Percentiles rank a stretch among this genome's conserved stretches.
phyloP scores from a whole-genome alignment of 257 asterid genomes.

The Solanum chiquidenum region DNA sequence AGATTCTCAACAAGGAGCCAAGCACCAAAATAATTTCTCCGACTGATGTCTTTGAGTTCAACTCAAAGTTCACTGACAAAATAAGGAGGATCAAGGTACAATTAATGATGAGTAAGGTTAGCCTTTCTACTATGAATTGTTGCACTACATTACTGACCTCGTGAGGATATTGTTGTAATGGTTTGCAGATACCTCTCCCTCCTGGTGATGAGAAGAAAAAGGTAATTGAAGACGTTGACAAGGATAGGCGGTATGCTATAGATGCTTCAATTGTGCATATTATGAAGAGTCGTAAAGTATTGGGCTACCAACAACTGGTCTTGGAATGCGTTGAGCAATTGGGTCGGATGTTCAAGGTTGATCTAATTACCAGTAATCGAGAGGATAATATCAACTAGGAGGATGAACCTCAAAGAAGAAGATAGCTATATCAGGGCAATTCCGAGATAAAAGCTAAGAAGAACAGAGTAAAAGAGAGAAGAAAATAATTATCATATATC shows the following conservation, averaged over 20 bases:
- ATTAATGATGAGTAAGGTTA: not conserved
- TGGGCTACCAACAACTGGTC: slow-evolving; percentile 88
- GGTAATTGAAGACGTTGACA: slow-evolving; percentile 95
- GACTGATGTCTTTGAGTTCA: slow-evolving; percentile 76
- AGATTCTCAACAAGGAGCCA: slow-evolving; percentile 86
- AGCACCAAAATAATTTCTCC: slow-evolving; percentile 67
- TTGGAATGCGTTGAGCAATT: slow-evolving; percentile 89
- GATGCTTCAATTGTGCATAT: slow-evolving; percentile 96
- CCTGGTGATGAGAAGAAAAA: slow-evolving; percentile 95
- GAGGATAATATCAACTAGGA: too few relatives aligned
- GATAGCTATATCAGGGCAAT: too few relatives aligned
- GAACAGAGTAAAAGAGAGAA: too few relatives aligned
- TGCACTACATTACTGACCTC: not conserved
- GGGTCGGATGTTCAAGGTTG: slow-evolving; percentile 95
- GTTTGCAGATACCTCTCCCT: slow-evolving; percentile 78
- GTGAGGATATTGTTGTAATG: not conserved
- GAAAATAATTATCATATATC: too few relatives aligned
- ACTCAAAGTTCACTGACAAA: slow-evolving; percentile 85
- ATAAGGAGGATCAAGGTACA: slow-evolving; percentile 92
- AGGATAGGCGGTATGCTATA: slow-evolving; percentile 91
- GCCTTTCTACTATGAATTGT: not conserved
- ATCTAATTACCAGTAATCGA: too few relatives aligned
- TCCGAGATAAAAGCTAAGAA: too few relatives aligned
- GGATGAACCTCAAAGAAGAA: too few relatives aligned
- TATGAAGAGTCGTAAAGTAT: slow-evolving; percentile 87